Conservation (phyloP, 345 rosid species). For the Euphorbia peplus region DNA sequence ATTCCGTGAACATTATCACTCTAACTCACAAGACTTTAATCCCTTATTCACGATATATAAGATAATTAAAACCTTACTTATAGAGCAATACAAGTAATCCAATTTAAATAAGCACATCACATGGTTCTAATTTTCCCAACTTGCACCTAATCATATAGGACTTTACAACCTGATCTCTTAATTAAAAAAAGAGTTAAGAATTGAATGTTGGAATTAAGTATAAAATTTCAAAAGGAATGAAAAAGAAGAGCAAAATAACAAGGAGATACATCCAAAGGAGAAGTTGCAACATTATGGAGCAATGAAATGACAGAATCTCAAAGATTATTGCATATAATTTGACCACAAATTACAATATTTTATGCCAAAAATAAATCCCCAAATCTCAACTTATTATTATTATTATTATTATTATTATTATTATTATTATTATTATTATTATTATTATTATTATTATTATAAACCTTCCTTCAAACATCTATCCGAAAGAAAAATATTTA, state of each 20-base stretch:
- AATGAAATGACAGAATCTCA: neutral
- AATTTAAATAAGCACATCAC: conserved; percentile 3
- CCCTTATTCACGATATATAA: no score
- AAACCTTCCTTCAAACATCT: neutral
- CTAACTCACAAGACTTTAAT: no score
- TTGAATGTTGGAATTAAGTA: neutral
- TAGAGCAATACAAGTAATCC: no score
- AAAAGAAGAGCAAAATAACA: conserved; percentile 13
- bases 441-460: neutral
- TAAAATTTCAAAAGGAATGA: neutral
- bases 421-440: neutral
- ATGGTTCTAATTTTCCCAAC: conserved; percentile 6
- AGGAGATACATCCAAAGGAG: conserved; percentile 38
- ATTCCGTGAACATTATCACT: no score
- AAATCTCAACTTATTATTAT: neutral
- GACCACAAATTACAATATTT: neutral
- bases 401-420: neutral
- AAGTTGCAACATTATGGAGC: conserved; percentile 37
- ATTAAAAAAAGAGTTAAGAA: neutral
- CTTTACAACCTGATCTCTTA: conserved; percentile 5
- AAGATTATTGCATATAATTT: neutral
- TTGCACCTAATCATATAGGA: conserved; percentile 30
- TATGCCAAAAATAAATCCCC: neutral
- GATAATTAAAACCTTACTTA: no score
- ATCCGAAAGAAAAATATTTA: neutral